These are phyloP conservation scores for Pseudogymnoascus sp. DNA, from an alignment of 2,329 filamentous ascomycete species.

Conservation along the genomic window DNA sequence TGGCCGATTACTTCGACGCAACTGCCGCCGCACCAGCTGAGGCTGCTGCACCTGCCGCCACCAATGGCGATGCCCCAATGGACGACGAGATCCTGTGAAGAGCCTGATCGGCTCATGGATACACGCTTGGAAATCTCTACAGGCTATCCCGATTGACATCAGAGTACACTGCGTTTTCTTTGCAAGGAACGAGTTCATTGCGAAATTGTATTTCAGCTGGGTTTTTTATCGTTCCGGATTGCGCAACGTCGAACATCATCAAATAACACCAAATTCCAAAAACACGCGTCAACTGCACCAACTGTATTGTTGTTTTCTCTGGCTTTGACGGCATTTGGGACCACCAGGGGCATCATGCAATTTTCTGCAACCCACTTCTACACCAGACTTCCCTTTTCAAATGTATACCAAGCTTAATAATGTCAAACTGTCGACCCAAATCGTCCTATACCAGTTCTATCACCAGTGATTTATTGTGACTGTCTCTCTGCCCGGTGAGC, in stretches of 20 bases:
- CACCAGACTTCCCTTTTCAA: not conserved
- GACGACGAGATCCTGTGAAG: conserved; percentile 54
- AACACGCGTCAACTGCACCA: not conserved
- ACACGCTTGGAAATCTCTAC: not conserved
- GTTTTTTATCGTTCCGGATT: not conserved
- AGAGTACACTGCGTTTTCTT: not conserved
- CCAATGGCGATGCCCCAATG: conserved; percentile 40
- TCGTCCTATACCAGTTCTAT: not conserved
- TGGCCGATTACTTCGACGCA: conserved; percentile 82
- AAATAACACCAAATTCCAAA: conserved; percentile 3
- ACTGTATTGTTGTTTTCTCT: not conserved
- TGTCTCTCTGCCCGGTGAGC: too few relatives aligned
- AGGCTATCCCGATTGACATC: not conserved
- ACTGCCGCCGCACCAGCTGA: conserved; percentile 42
- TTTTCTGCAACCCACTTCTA: not conserved
- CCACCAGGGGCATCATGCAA: not conserved
- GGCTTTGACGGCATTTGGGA: not conserved
- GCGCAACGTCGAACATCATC: not conserved
- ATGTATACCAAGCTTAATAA: conserved; percentile 4
- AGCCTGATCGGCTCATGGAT: not conserved
- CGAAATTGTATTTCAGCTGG: not conserved
- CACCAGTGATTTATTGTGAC: not conserved
- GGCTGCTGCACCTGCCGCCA: conserved; percentile 38
- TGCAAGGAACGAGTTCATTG: not conserved
- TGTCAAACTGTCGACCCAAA: not conserved